phyloP scores from a whole-genome alignment of 148 eudicot species.

The Rheum nobile region DNA sequence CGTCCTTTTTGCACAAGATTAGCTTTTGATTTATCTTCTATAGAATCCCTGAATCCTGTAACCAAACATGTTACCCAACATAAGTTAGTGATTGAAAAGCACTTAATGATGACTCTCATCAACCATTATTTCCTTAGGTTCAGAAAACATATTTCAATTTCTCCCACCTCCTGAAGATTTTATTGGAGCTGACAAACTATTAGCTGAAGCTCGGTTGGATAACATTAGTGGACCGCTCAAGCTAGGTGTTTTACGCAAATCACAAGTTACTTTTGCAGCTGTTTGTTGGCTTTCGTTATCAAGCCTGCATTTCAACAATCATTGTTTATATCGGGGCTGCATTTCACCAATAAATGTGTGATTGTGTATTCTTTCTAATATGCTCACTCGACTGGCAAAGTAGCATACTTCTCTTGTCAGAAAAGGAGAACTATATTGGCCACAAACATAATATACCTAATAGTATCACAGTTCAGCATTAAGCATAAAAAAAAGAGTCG shows the following conservation, averaged over 20 bases:
- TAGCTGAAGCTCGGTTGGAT: slow-evolving; percentile 89
- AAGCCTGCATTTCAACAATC: slow-evolving; percentile 26
- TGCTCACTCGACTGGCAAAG: background rate
- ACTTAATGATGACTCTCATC: background rate
- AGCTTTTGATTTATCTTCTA: slow-evolving; percentile 85
- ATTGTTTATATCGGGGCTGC: background rate
- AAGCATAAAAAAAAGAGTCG: background rate
- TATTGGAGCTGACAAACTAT: slow-evolving; percentile 96
- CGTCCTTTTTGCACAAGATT: slow-evolving; percentile 90
- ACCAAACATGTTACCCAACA: background rate
- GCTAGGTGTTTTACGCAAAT: slow-evolving; percentile 65
- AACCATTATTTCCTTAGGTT: background rate
- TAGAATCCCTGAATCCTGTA: slow-evolving; percentile 71
- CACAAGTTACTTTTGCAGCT: slow-evolving; percentile 33
- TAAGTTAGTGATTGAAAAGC: background rate
- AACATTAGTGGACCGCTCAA: slow-evolving; percentile 87
- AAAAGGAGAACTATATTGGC: background rate
- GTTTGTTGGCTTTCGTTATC: slow-evolving; percentile 53
- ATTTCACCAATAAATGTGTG: background rate
- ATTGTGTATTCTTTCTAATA: background rate
- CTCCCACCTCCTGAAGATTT: slow-evolving; percentile 77
- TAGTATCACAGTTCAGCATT: background rate
- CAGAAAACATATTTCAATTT: background rate
- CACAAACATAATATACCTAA: background rate
- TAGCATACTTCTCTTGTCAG: background rate